Evolutionary conservation across 768 basidiomycete species (phyloP).

Genomic region (Paxillus ammoniavirescens): DNA sequence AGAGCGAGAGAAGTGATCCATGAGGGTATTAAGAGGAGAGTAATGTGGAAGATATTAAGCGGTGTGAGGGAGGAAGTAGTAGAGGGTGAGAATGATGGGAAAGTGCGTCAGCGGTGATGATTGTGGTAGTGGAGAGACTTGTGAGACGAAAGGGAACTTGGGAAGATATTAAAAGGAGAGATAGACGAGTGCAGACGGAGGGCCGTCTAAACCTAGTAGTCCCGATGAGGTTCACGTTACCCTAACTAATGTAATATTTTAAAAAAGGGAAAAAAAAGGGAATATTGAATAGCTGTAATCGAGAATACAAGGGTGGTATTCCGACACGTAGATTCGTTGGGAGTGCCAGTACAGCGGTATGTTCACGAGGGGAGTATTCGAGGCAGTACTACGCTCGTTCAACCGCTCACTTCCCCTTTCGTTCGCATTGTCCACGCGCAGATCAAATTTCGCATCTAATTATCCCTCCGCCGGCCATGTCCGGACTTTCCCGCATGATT

Average conservation of each 20-base stretch:
- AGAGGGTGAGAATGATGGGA: neutral
- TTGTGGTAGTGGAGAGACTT: neutral
- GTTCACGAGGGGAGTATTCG: too few species aligned
- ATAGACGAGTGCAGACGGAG: constrained; percentile 11
- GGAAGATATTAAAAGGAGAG: constrained; percentile 25
- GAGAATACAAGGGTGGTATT: neutral
- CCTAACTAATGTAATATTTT: constrained; percentile 12
- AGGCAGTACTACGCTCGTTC: too few species aligned
- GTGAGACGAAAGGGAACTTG: neutral
- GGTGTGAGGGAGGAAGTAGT: neutral
- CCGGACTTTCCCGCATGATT: constrained; percentile 21
- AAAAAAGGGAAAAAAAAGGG: constrained; percentile 18
- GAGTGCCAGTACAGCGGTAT: too few species aligned
- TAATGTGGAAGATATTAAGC: neutral
- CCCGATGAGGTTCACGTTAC: constrained; percentile 22
- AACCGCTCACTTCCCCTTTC: constrained; percentile 7
- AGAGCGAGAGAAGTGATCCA: constrained; percentile 37
- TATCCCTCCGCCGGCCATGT: constrained; percentile 22
- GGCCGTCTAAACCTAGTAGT: constrained; percentile 31
- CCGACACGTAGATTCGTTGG: too few species aligned
- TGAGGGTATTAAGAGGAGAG: constrained; percentile 18
- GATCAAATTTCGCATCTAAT: constrained; percentile 18
- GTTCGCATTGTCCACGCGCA: constrained; percentile 20
- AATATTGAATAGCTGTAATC: constrained; percentile 12
- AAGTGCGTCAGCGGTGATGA: neutral